Conservation (phyloP, 768 basidiomycete genomes). For the Rhizopogon rudus region DNA sequence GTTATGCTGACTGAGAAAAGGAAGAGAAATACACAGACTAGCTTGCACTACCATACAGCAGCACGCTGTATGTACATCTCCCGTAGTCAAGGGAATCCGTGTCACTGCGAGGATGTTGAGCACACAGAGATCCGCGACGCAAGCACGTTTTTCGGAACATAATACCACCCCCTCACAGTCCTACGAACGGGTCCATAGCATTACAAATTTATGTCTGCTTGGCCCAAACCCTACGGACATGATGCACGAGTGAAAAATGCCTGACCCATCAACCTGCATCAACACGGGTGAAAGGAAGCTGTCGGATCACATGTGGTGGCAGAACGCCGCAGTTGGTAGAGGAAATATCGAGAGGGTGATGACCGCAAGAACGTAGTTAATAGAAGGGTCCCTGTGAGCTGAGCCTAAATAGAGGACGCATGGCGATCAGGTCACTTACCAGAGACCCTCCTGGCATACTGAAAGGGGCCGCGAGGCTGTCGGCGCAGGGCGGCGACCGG, state of each 20-base stretch:
- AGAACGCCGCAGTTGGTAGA: neutral
- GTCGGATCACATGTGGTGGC: neutral
- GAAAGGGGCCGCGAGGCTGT: neutral
- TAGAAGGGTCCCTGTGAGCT: neutral
- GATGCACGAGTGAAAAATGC: neutral
- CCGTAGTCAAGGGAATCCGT: neutral
- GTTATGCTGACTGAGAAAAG: neutral
- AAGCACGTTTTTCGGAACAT: neutral
- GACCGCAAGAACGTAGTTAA: neutral
- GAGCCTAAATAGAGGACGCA: neutral
- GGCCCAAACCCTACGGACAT: neutral
- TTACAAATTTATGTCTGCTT: neutral
- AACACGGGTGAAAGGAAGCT: neutral
- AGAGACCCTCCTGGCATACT: neutral
- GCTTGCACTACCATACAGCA: neutral
- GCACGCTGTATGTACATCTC: neutral
- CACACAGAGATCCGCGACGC: neutral
- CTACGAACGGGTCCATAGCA: neutral
- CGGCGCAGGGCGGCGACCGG: neutral
- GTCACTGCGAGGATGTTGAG: neutral
- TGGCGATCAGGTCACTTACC: neutral
- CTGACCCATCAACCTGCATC: neutral
- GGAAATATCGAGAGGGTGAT: neutral
- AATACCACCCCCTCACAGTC: neutral
- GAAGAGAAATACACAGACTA: neutral